Conservation (phyloP, 352 stramenopile genomes). For the Blastocystis sp. region DNA sequence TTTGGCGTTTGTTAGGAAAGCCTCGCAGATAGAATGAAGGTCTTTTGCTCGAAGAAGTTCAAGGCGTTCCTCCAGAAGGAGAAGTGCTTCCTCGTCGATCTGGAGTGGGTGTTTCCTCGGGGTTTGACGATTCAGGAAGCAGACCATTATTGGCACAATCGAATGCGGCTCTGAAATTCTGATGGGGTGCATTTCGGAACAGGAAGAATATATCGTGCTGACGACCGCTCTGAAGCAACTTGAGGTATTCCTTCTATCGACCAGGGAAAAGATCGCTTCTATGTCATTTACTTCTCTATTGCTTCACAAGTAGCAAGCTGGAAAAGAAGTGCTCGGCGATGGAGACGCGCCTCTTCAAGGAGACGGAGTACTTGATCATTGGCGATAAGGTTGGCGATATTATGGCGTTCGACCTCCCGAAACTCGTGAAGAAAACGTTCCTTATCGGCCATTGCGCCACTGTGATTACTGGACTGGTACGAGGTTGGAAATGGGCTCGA, state of each 20-base stretch:
- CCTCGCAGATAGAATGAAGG: constrained; percentile 7
- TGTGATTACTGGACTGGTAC: constrained; percentile 48
- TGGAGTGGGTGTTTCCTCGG: background rate
- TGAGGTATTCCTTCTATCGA: constrained; percentile 4
- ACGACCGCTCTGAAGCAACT: background rate
- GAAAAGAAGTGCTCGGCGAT: constrained; percentile 62
- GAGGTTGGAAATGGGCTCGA: background rate
- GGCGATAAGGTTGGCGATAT: constrained; percentile 57
- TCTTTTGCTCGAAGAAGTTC: constrained; percentile 29
- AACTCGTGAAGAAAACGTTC: constrained; percentile 1
- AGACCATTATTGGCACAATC: background rate
- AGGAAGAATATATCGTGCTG: constrained; percentile 27
- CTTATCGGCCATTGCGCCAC: constrained; percentile 40
- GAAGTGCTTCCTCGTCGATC: constrained; percentile 44
- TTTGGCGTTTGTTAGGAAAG: background rate
- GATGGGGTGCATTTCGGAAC: constrained; percentile 12
- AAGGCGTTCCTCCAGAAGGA: constrained; percentile 32
- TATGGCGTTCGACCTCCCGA: constrained; percentile 7
- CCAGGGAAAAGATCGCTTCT: constrained; percentile 7
- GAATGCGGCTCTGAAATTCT: constrained; percentile 45
- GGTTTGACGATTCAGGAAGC: constrained; percentile 1
- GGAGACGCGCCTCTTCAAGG: background rate
- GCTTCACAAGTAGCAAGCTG: constrained; percentile 26
- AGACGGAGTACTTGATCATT: constrained; percentile 44
- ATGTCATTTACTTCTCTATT: background rate